Evolutionary conservation across 2,329 filamentous ascomycete genomes (phyloP).

Genomic region (Aspergillus sp.): DNA sequence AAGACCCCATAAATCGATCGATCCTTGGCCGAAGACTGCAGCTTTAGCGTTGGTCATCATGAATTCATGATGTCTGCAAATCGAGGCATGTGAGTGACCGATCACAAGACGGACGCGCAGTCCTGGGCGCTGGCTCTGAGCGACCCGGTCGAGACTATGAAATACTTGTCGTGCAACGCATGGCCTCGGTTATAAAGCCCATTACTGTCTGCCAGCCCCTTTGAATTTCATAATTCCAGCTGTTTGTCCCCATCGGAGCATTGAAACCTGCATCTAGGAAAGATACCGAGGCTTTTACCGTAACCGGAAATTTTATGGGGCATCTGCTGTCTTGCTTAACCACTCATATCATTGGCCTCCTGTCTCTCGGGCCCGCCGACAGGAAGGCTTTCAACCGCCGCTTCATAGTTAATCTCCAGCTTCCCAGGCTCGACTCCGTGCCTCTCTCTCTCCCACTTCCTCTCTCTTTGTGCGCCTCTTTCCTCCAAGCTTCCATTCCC

Average conservation of each 20-base stretch:
- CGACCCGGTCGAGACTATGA: neutral
- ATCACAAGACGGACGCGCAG: neutral
- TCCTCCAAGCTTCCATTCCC: neutral
- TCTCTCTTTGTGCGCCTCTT: neutral
- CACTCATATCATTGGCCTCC: neutral
- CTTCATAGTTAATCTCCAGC: neutral
- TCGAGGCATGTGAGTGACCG: neutral
- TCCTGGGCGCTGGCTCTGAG: neutral
- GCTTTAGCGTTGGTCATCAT: neutral
- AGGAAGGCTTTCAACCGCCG: neutral
- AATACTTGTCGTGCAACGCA: neutral
- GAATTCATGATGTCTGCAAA: neutral
- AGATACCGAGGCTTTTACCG: slow-evolving; percentile 8
- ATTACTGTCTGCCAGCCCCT: neutral
- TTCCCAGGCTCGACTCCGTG: neutral
- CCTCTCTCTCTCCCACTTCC: neutral
- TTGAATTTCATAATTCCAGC: neutral
- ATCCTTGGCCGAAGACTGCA: neutral
- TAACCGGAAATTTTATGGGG: neutral
- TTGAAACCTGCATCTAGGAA: neutral
- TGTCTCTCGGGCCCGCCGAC: neutral
- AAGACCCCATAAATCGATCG: neutral
- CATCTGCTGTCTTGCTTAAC: neutral
- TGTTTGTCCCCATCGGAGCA: neutral
- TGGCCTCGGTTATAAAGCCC: neutral